Conservation (phyloP, 371 early-diverging fungal species). For the Saksenaea vasiformis region DNA sequence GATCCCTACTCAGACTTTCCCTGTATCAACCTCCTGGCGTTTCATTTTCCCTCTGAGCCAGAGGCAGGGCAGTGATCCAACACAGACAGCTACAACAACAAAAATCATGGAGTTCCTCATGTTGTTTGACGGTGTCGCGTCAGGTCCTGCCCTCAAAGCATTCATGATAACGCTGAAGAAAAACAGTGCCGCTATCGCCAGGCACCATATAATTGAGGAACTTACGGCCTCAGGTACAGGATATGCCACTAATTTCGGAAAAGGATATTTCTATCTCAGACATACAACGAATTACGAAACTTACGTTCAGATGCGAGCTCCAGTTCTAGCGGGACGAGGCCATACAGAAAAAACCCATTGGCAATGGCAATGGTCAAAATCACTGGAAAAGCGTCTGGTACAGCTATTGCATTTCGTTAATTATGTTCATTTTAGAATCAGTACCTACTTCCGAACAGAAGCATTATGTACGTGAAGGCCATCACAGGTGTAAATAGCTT, state of each 20-base stretch:
- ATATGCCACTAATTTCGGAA: slow-evolving; percentile 30
- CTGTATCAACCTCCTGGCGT: slow-evolving; percentile 23
- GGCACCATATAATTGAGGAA: slow-evolving; percentile 30
- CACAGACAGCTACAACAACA: slow-evolving; percentile 20
- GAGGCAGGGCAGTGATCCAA: slow-evolving; percentile 32
- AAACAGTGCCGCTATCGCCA: slow-evolving; percentile 21
- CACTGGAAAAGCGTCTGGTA: slow-evolving; percentile 23
- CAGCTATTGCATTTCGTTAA: neutral
- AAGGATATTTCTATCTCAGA: neutral
- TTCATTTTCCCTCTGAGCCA: slow-evolving; percentile 44
- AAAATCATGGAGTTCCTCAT: slow-evolving; percentile 36
- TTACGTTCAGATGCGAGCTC: slow-evolving; percentile 46
- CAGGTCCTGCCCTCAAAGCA: slow-evolving; percentile 39
- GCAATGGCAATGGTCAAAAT: slow-evolving; percentile 23
- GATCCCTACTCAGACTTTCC: too few relatives aligned
- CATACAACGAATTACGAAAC: slow-evolving; percentile 11
- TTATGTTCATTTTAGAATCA: neutral
- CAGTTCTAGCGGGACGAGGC: slow-evolving; percentile 32
- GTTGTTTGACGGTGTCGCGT: slow-evolving; percentile 37
- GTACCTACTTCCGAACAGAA: slow-evolving; percentile 37
- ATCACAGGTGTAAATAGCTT: slow-evolving; percentile 36
- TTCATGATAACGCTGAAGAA: slow-evolving; percentile 36
- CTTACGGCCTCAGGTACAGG: slow-evolving; percentile 42
- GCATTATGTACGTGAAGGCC: slow-evolving; percentile 29
- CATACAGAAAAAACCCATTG: slow-evolving; percentile 41